phyloP scores from a whole-genome alignment of 2,329 filamentous ascomycete species.

The Ascochyta fabae region DNA sequence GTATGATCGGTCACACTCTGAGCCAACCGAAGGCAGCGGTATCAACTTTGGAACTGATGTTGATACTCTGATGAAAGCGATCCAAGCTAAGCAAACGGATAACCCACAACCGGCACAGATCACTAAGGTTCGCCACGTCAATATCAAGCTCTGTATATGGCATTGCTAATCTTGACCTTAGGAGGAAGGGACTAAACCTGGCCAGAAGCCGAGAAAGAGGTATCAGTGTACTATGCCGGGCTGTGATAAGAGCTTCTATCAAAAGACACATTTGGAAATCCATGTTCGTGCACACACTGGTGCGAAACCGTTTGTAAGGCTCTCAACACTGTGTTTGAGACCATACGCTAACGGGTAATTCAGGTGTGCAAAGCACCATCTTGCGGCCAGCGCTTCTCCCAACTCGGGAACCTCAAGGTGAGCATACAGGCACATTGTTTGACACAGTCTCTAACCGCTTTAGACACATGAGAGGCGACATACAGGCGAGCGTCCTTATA shows the following conservation, averaged over 20 bases:
- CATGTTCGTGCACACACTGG: slow-evolving; percentile 89
- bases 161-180: slow-evolving; percentile 14
- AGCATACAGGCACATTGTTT: slow-evolving; percentile 23
- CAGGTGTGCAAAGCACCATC: slow-evolving; percentile 71
- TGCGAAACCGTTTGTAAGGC: slow-evolving; percentile 82
- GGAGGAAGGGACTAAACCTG: slow-evolving; percentile 36
- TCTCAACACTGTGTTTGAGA: not conserved
- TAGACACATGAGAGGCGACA: slow-evolving; percentile 87
- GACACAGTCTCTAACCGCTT: slow-evolving; percentile 16
- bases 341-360: slow-evolving; percentile 17
- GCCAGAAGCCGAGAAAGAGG: slow-evolving; percentile 62
- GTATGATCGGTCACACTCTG: slow-evolving; percentile 56
- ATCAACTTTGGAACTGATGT: slow-evolving; percentile 79
- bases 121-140: slow-evolving; percentile 38
- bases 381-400: slow-evolving; percentile 84
- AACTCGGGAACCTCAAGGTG: slow-evolving; percentile 89
- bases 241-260: slow-evolving; percentile 83
- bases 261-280: slow-evolving; percentile 92
- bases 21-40: slow-evolving; percentile 51
- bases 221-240: slow-evolving; percentile 76
- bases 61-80: slow-evolving; percentile 86
- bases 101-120: slow-evolving; percentile 38
- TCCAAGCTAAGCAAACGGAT: slow-evolving; percentile 70
- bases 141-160: not conserved
- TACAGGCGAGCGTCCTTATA: slow-evolving; percentile 84